Evolutionary conservation across 257 asterid species (phyloP).

Genomic region (Verbascum thapsus): DNA sequence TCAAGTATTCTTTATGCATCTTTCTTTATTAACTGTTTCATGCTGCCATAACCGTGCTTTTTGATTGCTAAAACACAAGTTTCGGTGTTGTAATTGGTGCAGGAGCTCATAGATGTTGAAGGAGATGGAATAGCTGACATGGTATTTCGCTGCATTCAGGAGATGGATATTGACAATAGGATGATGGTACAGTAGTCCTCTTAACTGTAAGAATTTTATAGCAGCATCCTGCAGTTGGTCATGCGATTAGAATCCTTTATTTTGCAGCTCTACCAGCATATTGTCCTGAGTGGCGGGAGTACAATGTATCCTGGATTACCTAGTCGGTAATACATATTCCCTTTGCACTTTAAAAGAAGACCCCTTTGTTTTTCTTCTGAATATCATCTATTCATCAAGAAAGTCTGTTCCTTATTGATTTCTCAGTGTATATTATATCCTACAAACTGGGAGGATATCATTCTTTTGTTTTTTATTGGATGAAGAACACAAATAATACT

Average conservation of each 20-base stretch:
- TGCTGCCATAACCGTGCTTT: conserved; percentile 24
- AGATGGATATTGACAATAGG: conserved; percentile 97
- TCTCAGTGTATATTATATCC: conserved; percentile 14
- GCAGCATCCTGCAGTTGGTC: conserved; percentile 29
- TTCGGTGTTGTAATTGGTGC: conserved; percentile 33
- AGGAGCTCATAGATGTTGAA: conserved; percentile 98
- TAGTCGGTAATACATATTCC: conserved; percentile 71
- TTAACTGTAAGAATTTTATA: conserved; percentile 29
- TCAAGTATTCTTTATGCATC: conserved; percentile 15
- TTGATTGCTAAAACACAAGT: conserved; percentile 21
- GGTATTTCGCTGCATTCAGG: conserved; percentile 98
- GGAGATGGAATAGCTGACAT: conserved; percentile 99
- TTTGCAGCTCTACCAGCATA: conserved; percentile 94
- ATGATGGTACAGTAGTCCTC: conserved; percentile 68
- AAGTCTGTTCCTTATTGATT: conserved; percentile 1
- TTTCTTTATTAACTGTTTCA: conserved; percentile 18
- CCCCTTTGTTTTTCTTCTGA: neutral
- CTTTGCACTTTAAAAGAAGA: conserved; percentile 10
- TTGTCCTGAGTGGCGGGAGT: conserved; percentile 96
- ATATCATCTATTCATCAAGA: neutral
- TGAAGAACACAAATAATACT: conserved; percentile 5
- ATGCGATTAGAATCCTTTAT: conserved; percentile 19
- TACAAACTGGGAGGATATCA: conserved; percentile 10
- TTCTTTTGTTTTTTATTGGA: conserved; percentile 16
- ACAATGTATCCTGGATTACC: conserved; percentile 99